phyloP scores from a whole-genome alignment of 148 eudicot species.

The Agrostemma githago region DNA sequence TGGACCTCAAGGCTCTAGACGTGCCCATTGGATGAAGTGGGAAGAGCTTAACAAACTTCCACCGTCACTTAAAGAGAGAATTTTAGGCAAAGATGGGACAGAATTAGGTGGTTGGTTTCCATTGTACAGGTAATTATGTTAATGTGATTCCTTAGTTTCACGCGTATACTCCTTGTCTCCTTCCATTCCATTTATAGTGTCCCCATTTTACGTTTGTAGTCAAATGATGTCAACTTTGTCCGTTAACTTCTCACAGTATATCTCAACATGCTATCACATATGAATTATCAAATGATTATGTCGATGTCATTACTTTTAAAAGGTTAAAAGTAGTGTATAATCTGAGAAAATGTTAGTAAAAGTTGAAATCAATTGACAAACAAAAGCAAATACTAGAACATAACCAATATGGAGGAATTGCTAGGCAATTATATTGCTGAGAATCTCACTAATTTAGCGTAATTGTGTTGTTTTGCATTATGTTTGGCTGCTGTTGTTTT shows the following conservation, averaged over 20 bases:
- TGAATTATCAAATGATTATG: no score
- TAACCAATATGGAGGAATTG: no score
- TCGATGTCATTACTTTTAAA: no score
- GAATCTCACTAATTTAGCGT: neutral
- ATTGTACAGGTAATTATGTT: constrained; percentile 58
- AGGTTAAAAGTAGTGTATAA: no score
- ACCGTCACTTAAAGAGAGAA: constrained; percentile 41
- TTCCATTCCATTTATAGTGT: no score
- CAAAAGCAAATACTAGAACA: no score
- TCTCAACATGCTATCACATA: no score
- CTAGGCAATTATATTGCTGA: neutral
- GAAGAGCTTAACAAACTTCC: constrained; percentile 66
- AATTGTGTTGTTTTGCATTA: neutral
- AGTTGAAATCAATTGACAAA: no score
- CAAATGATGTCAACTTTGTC: no score
- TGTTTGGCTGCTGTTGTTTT: neutral
- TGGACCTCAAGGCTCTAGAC: constrained; percentile 55
- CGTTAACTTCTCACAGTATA: no score
- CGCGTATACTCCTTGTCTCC: neutral
- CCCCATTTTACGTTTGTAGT: no score
- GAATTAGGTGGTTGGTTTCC: constrained; percentile 69
- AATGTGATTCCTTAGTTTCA: neutral
- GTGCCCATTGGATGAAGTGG: constrained; percentile 68
- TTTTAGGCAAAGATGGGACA: constrained; percentile 55
- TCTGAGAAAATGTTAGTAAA: no score